phyloP scores from a whole-genome alignment of 2,329 filamentous ascomycete species.

The Aspergillus hiratsukae region DNA sequence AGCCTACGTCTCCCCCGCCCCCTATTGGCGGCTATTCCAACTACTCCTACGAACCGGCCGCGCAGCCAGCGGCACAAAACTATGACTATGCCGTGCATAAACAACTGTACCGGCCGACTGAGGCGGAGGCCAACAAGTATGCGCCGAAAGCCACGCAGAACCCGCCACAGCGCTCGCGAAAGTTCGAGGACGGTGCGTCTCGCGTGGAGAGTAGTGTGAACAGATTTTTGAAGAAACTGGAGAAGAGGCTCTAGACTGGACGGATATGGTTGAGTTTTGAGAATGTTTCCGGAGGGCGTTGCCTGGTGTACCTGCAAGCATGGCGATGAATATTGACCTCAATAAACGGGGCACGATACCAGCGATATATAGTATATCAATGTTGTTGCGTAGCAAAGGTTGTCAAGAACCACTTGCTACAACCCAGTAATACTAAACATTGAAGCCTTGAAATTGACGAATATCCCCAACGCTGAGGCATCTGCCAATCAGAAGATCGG shows the following conservation, averaged over 20 bases:
- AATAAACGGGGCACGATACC: not conserved
- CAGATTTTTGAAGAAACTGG: constrained; percentile 43
- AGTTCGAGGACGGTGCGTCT: constrained; percentile 34
- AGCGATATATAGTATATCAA: not conserved
- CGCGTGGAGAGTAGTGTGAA: constrained; percentile 42
- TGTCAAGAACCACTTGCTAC: no score
- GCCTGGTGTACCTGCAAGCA: not conserved
- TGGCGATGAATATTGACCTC: not conserved
- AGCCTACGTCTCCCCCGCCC: constrained; percentile 15
- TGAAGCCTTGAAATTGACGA: no score
- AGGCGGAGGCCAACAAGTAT: constrained; percentile 36
- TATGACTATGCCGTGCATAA: constrained; percentile 43
- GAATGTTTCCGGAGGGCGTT: not conserved
- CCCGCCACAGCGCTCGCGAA: constrained; percentile 29
- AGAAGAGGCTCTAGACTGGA: constrained; percentile 32
- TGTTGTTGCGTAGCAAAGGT: no score
- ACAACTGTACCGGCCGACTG: constrained; percentile 45
- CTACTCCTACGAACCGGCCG: constrained; percentile 39
- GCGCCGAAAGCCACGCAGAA: constrained; percentile 31
- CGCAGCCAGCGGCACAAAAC: constrained; percentile 12
- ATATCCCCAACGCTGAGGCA: not conserved
- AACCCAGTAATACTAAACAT: not conserved
- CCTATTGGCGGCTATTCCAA: constrained; percentile 38
- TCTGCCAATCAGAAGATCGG: not conserved
- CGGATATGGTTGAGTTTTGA: not conserved